Percentiles rank a stretch among this genome's conserved stretches.
Evolutionary conservation across 768 basidiomycete genomes (phyloP).

Genomic region (Termitomyces sp.): DNA sequence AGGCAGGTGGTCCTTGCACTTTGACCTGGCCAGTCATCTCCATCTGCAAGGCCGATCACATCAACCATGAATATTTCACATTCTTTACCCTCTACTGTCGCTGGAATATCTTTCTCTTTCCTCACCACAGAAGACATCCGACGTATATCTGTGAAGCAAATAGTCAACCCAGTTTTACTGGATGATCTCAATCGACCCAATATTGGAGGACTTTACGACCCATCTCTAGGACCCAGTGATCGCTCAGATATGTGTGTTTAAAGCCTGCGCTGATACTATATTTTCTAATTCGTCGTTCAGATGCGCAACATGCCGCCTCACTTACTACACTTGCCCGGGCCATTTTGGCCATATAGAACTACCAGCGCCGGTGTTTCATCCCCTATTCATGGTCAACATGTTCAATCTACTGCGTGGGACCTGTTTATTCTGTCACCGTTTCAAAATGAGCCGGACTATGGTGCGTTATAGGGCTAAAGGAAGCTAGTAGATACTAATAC

Average conservation of each 20-base stretch:
- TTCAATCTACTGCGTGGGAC: slow-evolving; percentile 82
- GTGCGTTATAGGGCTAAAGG: slow-evolving; percentile 34
- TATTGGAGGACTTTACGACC: slow-evolving; percentile 90
- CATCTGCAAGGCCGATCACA: not conserved
- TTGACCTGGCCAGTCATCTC: slow-evolving; percentile 12
- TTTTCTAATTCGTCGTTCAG: slow-evolving; percentile 38
- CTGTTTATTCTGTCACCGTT: slow-evolving; percentile 93
- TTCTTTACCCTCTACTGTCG: slow-evolving; percentile 81
- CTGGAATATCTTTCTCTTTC: slow-evolving; percentile 90
- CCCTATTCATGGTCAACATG: slow-evolving; percentile 90
- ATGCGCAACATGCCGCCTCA: slow-evolving; percentile 90
- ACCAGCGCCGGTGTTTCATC: slow-evolving; percentile 93
- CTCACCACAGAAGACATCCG: slow-evolving; percentile 85
- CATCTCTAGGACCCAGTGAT: slow-evolving; percentile 88
- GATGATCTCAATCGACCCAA: slow-evolving; percentile 94
- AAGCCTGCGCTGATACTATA: slow-evolving; percentile 1
- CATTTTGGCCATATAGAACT: slow-evolving; percentile 98
- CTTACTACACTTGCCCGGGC: slow-evolving; percentile 93
- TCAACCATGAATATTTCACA: slow-evolving; percentile 83
- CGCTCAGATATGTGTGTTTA: slow-evolving; percentile 82
- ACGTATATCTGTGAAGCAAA: slow-evolving; percentile 96
- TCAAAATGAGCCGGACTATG: slow-evolving; percentile 74
- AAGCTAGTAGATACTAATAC: slow-evolving; percentile 5
- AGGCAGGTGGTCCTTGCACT: slow-evolving; percentile 1
- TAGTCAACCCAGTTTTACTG: slow-evolving; percentile 88